phyloP scores from a whole-genome alignment of 176 grass and related monocot genomes.

The Ananas comosus region DNA sequence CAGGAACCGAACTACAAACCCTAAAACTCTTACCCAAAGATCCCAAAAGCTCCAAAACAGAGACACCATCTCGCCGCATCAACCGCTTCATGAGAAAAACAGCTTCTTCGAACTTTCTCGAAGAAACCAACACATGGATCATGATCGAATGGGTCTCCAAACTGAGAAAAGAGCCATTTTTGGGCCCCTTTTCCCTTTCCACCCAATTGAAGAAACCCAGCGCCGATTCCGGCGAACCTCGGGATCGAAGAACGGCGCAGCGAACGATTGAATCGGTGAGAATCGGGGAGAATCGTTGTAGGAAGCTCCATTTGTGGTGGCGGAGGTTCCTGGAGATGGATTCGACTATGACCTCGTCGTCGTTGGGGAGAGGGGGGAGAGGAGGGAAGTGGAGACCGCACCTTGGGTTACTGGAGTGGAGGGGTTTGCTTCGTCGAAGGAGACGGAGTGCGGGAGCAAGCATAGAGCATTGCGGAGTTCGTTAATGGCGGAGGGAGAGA shows the following conservation, averaged over 20 bases:
- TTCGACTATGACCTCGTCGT: conserved; percentile 1
- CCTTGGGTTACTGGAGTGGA: neutral
- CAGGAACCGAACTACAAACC: neutral
- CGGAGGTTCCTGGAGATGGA: conserved; percentile 7
- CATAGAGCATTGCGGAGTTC: conserved; percentile 12
- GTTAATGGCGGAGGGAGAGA: neutral
- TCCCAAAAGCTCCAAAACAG: conserved; percentile 11
- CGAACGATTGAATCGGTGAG: neutral
- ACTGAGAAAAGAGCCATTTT: neutral
- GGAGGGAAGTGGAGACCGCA: neutral
- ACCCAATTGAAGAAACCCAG: conserved; percentile 12
- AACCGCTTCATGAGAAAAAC: conserved; percentile 8
- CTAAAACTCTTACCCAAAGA: neutral
- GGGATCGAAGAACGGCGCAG: neutral
- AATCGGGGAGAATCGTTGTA: neutral
- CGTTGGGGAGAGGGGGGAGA: neutral
- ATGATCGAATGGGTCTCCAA: conserved; percentile 6
- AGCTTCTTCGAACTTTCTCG: conserved; percentile 21
- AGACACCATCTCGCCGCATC: conserved; percentile 3
- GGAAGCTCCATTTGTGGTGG: conserved; percentile 11
- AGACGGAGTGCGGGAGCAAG: neutral
- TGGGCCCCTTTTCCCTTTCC: neutral
- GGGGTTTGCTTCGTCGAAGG: neutral
- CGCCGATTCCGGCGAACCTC: neutral
- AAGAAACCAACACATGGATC: conserved; percentile 9